A percentile compares a stretch with the other conserved stretches of the same genome.
Conservation (phyloP, 2,329 filamentous ascomycete genomes). For the Metarhizium guizhouense region DNA sequence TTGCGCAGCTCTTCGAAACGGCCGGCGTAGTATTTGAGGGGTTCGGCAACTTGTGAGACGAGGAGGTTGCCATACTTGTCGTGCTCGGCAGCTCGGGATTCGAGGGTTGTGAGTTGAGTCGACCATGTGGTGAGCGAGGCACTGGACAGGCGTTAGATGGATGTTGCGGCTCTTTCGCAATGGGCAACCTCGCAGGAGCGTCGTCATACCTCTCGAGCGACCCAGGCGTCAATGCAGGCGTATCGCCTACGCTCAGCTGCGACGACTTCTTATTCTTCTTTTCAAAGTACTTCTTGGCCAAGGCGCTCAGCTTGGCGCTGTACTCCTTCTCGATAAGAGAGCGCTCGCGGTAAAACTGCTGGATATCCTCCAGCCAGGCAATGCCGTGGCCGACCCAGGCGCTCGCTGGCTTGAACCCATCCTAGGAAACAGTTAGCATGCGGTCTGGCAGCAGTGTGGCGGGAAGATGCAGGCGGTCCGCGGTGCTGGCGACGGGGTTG, state of each 20-base stretch:
- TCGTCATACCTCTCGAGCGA: constrained; percentile 72
- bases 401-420: constrained; percentile 94
- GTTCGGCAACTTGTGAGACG: constrained; percentile 73
- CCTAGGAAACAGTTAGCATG: constrained; percentile 41
- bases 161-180: constrained; percentile 8
- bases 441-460: not conserved
- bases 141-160: constrained; percentile 31
- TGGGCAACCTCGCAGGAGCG: not conserved
- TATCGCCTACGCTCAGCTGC: constrained; percentile 85
- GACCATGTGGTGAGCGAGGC: constrained; percentile 96
- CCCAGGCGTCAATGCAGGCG: constrained; percentile 83
- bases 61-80: constrained; percentile 76
- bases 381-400: constrained; percentile 86
- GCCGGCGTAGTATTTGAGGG: constrained; percentile 62
- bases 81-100: constrained; percentile 80
- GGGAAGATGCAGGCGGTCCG: not conserved
- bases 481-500: not conserved
- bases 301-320: constrained; percentile 71
- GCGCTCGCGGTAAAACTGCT: constrained; percentile 94
- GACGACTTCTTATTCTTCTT: constrained; percentile 90
- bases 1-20: constrained; percentile 91
- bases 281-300: constrained; percentile 96
- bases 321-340: constrained; percentile 96
- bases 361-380: constrained; percentile 90
- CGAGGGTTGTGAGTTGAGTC: constrained; percentile 83